These are phyloP conservation scores for Begonia fuchsioides DNA, from an alignment of 306 rosid genomes.

Conservation along the genomic window DNA sequence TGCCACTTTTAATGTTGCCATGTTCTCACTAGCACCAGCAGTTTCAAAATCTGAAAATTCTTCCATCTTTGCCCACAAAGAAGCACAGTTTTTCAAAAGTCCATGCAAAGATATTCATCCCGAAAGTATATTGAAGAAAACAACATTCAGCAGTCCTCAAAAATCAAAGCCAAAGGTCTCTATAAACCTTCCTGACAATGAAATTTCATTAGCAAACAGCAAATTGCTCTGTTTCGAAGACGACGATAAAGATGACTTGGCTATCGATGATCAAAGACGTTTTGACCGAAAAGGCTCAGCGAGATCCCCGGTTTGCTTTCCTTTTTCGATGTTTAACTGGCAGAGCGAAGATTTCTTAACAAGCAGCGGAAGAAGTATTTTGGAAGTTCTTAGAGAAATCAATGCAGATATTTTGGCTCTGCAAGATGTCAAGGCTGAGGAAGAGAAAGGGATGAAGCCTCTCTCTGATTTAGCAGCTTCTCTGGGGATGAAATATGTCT, in stretches of 20 bases:
- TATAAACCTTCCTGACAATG: slow-evolving; percentile 77
- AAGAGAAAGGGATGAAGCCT: slow-evolving; percentile 77
- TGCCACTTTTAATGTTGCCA: slow-evolving; percentile 81
- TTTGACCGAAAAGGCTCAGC: slow-evolving; percentile 42
- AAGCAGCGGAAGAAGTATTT: slow-evolving; percentile 42
- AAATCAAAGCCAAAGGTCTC: slow-evolving; percentile 63
- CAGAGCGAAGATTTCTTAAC: slow-evolving; percentile 30
- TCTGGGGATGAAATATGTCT: slow-evolving; percentile 74
- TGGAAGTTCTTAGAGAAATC: slow-evolving; percentile 62
- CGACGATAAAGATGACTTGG: slow-evolving; percentile 7
- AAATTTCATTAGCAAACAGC: slow-evolving; percentile 53
- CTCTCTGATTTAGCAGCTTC: slow-evolving; percentile 73
- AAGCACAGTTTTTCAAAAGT: slow-evolving; percentile 11
- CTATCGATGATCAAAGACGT: slow-evolving; percentile 14
- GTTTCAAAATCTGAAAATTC: slow-evolving; percentile 36
- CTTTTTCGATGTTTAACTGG: slow-evolving; percentile 29
- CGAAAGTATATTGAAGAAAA: slow-evolving; percentile 60
- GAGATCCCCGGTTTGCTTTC: slow-evolving; percentile 69
- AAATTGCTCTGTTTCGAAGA: slow-evolving; percentile 30
- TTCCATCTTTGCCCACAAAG: slow-evolving; percentile 9
- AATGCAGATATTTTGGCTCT: slow-evolving; percentile 71
- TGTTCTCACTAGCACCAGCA: slow-evolving; percentile 88
- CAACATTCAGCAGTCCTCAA: slow-evolving; percentile 17
- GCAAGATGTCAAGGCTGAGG: slow-evolving; percentile 87
- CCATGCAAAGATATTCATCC: slow-evolving; percentile 25